Conservation (phyloP, 2,329 filamentous ascomycete species). For the Nigrospora oryzae region DNA sequence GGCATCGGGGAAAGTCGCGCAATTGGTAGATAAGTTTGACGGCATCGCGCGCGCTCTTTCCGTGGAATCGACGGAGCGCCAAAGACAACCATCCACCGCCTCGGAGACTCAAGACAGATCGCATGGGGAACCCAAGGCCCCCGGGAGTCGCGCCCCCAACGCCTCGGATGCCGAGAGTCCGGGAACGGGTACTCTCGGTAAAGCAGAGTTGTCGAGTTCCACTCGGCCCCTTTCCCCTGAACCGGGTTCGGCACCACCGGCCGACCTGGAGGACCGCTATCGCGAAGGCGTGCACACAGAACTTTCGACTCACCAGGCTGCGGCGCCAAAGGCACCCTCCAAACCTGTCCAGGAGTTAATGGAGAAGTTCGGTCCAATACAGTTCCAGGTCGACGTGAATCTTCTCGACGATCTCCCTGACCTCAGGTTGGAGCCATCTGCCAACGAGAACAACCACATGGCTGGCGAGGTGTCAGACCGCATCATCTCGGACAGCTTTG, state of each 20-base stretch:
- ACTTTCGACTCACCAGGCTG: not conserved
- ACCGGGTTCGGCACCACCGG: too few relatives aligned
- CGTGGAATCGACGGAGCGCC: slow-evolving; percentile 14
- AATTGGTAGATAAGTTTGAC: slow-evolving; percentile 42
- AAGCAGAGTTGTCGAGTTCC: too few relatives aligned
- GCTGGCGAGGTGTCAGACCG: slow-evolving; percentile 32
- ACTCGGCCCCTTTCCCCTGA: too few relatives aligned
- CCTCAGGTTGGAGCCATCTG: not conserved
- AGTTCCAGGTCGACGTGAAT: slow-evolving; percentile 12
- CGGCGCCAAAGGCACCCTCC: not conserved
- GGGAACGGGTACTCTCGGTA: too few relatives aligned
- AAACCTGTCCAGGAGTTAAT: slow-evolving; percentile 10
- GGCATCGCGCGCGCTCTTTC: slow-evolving; percentile 24
- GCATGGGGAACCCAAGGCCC: too few relatives aligned
- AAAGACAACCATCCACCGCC: slow-evolving; percentile 3
- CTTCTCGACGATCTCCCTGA: slow-evolving; percentile 14
- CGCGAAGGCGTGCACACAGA: not conserved
- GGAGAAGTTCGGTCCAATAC: slow-evolving; percentile 18
- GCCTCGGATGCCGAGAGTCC: too few relatives aligned
- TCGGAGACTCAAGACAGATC: not conserved
- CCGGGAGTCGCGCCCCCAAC: too few relatives aligned
- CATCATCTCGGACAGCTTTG: slow-evolving; percentile 43
- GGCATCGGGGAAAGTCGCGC: slow-evolving; percentile 36
- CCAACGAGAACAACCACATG: too few relatives aligned
- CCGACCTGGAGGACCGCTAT: too few relatives aligned